These are phyloP conservation scores for Malbranchea cinnamomea DNA, from an alignment of 2,329 filamentous ascomycete species.

Conservation along the genomic window DNA sequence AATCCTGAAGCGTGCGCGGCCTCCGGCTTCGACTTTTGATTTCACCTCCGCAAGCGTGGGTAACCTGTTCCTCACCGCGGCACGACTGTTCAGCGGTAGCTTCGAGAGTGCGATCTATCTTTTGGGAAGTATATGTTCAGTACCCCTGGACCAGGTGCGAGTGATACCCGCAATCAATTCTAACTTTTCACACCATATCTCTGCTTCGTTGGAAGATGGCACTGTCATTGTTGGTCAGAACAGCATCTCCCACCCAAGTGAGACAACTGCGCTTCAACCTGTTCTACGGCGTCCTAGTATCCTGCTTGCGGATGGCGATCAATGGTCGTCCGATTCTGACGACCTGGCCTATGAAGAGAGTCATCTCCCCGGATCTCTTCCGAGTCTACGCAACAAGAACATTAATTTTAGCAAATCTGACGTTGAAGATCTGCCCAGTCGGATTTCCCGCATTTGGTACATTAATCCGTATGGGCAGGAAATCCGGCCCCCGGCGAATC, in stretches of 20 bases:
- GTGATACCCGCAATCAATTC: slow-evolving; percentile 87
- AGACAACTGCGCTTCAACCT: slow-evolving; percentile 38
- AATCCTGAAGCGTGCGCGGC: slow-evolving; percentile 60
- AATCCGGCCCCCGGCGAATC: slow-evolving; percentile 71
- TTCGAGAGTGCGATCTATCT: slow-evolving; percentile 90
- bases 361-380: slow-evolving; percentile 49
- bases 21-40: slow-evolving; percentile 56
- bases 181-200: slow-evolving; percentile 92
- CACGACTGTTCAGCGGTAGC: slow-evolving; percentile 76
- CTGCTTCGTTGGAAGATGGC: slow-evolving; percentile 62
- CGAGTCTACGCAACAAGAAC: slow-evolving; percentile 63
- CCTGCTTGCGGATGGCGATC: slow-evolving; percentile 19
- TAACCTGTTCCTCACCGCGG: slow-evolving; percentile 70
- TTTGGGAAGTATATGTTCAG: slow-evolving; percentile 70
- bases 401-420: slow-evolving; percentile 68
- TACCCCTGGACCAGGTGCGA: slow-evolving; percentile 53
- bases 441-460: slow-evolving; percentile 81
- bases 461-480: slow-evolving; percentile 98
- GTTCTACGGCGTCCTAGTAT: slow-evolving; percentile 19
- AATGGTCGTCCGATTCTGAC: slow-evolving; percentile 18
- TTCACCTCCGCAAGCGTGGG: slow-evolving; percentile 63
- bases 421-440: slow-evolving; percentile 62
- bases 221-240: slow-evolving; percentile 79
- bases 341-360: slow-evolving; percentile 26
- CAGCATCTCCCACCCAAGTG: slow-evolving; percentile 72